phyloP scores from a whole-genome alignment of 2,329 filamentous ascomycete species.

The Claviceps sp. region DNA sequence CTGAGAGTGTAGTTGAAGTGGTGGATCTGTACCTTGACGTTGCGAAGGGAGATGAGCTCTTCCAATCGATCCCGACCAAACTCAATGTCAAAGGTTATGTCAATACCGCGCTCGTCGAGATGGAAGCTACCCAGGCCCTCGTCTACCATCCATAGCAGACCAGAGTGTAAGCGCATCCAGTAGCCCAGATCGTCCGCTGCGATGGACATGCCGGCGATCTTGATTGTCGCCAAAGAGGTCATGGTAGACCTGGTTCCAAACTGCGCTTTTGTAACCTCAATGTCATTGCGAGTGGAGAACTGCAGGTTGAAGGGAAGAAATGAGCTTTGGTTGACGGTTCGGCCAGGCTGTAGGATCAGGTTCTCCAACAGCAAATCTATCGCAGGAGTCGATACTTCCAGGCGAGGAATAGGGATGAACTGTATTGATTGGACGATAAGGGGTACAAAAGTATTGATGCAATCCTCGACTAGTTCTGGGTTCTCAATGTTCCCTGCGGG shows the following conservation, averaged over 20 bases:
- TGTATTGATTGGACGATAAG: constrained; percentile 65
- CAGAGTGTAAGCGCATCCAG: constrained; percentile 69
- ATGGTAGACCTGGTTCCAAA: constrained; percentile 46
- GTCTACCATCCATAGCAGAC: constrained; percentile 62
- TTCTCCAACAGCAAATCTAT: constrained; percentile 84
- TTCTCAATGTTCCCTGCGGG: constrained; percentile 52
- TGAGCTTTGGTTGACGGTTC: constrained; percentile 70
- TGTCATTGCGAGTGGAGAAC: constrained; percentile 71
- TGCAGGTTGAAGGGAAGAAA: constrained; percentile 79
- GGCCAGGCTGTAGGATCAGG: constrained; percentile 76
- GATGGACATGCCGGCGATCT: constrained; percentile 69
- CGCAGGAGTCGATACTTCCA: constrained; percentile 76
- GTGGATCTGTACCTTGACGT: constrained; percentile 71
- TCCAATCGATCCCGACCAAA: constrained; percentile 67
- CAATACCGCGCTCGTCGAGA: constrained; percentile 76
- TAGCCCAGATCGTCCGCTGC: constrained; percentile 81
- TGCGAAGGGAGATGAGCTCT: constrained; percentile 63
- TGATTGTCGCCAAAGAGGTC: constrained; percentile 62
- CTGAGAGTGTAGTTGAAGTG: constrained; percentile 69
- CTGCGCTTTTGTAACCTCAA: constrained; percentile 70
- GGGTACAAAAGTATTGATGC: constrained; percentile 69
- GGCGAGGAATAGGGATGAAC: constrained; percentile 75
- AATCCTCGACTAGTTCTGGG: constrained; percentile 58
- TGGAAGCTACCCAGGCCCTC: constrained; percentile 76
- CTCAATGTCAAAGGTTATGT: constrained; percentile 74